Evolutionary conservation across 208 protist species (phyloP).

Genomic region (Acanthamoeba culbertsoni): DNA sequence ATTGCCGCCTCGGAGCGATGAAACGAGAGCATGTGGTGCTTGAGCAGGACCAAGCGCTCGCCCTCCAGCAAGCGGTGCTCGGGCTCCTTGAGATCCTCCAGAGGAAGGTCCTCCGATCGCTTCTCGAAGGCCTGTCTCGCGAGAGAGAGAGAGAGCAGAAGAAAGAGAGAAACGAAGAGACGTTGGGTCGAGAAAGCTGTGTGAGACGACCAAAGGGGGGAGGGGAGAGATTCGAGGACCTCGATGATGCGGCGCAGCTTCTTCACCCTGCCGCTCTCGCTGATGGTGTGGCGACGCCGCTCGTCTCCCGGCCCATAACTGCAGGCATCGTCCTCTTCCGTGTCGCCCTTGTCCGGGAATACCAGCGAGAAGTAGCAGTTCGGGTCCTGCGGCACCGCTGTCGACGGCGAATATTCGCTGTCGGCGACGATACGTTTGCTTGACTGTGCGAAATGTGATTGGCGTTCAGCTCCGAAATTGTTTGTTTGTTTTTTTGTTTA

Average conservation of each 20-base stretch:
- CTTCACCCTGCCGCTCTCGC: not conserved
- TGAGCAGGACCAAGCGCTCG: not conserved
- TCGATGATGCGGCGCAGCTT: conserved; percentile 20
- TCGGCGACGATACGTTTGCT: not conserved
- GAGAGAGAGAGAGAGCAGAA: not conserved
- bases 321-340: not conserved
- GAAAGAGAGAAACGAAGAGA: not conserved
- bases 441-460: too few relatives aligned
- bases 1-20: not conserved
- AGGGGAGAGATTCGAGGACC: not conserved
- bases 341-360: not conserved
- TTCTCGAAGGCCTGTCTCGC: not conserved
- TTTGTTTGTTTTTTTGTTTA: too few relatives aligned
- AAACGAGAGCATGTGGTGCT: conserved; percentile 32
- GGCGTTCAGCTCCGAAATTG: too few relatives aligned
- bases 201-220: not conserved
- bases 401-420: not conserved
- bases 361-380: conserved; percentile 27
- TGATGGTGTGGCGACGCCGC: not conserved
- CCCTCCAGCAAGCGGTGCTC: not conserved
- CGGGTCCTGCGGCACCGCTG: not conserved
- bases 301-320: not conserved
- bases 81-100: conserved; percentile 10
- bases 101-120: not conserved
- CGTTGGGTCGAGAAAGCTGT: not conserved